phyloP scores from a whole-genome alignment of 1,139 yeast species.

The Lodderomyces orthopsilosis region DNA sequence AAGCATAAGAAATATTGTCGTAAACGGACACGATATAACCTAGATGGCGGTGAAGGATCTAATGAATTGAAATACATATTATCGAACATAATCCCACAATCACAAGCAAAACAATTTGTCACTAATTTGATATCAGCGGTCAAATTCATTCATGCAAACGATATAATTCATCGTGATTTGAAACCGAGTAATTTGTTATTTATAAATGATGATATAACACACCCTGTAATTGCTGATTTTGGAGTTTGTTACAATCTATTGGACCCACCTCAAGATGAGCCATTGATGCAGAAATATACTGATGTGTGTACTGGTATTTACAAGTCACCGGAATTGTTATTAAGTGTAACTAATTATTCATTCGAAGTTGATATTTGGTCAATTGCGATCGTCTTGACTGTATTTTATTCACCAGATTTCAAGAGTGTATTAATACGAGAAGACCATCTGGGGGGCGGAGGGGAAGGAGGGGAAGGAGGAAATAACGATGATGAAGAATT shows the following conservation, averaged over 20 bases:
- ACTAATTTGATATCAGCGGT: slow-evolving; percentile 21
- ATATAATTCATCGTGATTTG: slow-evolving; percentile 84
- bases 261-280: slow-evolving; percentile 23
- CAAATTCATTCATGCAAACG: slow-evolving; percentile 34
- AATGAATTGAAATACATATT: slow-evolving; percentile 3
- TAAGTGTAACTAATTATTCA: slow-evolving; percentile 64
- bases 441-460: background rate
- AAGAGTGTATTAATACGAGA: slow-evolving; percentile 32
- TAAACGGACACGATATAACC: slow-evolving; percentile 11
- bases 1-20: slow-evolving; percentile 12
- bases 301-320: slow-evolving; percentile 78
- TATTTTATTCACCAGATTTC: slow-evolving; percentile 50
- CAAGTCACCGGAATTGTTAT: slow-evolving; percentile 81
- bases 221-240: slow-evolving; percentile 66
- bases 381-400: slow-evolving; percentile 64
- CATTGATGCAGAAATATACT: slow-evolving; percentile 45
- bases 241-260: slow-evolving; percentile 59
- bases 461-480: background rate
- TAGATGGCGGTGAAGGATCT: slow-evolving; percentile 2
- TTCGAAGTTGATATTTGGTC: slow-evolving; percentile 79
- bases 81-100: slow-evolving; percentile 10
- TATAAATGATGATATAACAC: slow-evolving; percentile 22
- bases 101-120: slow-evolving; percentile 18
- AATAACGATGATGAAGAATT: slow-evolving; percentile 24
- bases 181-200: slow-evolving; percentile 79